These are phyloP conservation scores for Apiospora pterosperma DNA, from an alignment of 2,329 filamentous ascomycete species.

Conservation along the genomic window DNA sequence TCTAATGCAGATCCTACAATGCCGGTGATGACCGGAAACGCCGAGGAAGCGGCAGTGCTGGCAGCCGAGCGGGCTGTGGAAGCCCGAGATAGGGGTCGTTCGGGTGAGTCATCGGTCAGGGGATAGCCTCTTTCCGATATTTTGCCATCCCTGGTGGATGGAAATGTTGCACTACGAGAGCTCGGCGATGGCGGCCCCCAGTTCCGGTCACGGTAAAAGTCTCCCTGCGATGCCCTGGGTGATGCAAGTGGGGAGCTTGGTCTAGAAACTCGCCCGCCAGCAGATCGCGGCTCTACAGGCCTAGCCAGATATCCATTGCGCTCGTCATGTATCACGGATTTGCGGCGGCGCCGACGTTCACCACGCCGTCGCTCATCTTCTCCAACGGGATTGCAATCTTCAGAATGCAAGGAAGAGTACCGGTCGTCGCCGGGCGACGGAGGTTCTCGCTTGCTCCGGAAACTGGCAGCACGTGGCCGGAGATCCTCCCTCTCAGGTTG, in stretches of 20 bases:
- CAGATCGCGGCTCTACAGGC: slow-evolving; percentile 16
- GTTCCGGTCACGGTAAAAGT: slow-evolving; percentile 11
- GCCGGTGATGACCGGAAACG: slow-evolving; percentile 16
- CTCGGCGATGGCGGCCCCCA: slow-evolving; percentile 19
- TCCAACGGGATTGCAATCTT: slow-evolving; percentile 16
- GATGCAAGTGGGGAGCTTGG: slow-evolving; percentile 21
- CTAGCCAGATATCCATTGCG: slow-evolving; percentile 17
- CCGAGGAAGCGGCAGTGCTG: slow-evolving; percentile 11
- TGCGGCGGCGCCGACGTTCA: slow-evolving; percentile 18
- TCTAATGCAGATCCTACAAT: slow-evolving; percentile 5
- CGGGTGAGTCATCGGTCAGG: slow-evolving; percentile 17
- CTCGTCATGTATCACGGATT: slow-evolving; percentile 16
- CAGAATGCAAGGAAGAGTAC: neutral
- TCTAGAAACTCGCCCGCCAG: slow-evolving; percentile 17
- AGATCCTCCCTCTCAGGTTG: slow-evolving; percentile 20
- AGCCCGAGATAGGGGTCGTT: slow-evolving; percentile 18
- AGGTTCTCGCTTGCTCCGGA: slow-evolving; percentile 16
- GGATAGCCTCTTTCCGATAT: slow-evolving; percentile 7
- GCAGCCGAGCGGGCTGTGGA: slow-evolving; percentile 20
- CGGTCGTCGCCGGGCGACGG: slow-evolving; percentile 11
- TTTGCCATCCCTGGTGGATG: slow-evolving; percentile 17
- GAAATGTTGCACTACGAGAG: slow-evolving; percentile 26
- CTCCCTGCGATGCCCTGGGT: slow-evolving; percentile 18
- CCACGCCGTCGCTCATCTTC: slow-evolving; percentile 20
- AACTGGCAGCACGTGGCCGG: slow-evolving; percentile 17